A percentile compares a stretch with the other conserved stretches of the same genome.
phyloP scores from a whole-genome alignment of 2,329 filamentous ascomycete genomes.

The Talaromyces piceae region DNA sequence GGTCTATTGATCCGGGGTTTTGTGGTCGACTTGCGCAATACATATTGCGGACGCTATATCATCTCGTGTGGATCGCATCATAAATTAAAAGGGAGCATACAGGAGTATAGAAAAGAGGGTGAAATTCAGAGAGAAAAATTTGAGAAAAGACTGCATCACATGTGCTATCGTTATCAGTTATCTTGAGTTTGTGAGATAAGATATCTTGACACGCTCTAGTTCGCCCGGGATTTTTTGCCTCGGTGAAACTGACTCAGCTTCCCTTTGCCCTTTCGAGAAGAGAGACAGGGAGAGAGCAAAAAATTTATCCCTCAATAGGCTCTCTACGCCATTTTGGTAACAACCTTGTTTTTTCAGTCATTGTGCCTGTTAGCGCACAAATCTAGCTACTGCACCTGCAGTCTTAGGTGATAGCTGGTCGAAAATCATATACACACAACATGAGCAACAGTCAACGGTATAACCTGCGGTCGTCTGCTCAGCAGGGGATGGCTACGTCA shows the following conservation, averaged over 20 bases:
- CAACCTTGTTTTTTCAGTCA: background rate
- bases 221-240: background rate
- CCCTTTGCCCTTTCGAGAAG: no score
- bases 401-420: no score
- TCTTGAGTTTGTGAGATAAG: slow-evolving; percentile 1
- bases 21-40: no score
- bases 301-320: background rate
- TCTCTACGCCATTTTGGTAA: background rate
- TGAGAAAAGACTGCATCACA: no score
- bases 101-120: no score
- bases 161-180: background rate
- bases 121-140: no score
- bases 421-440: background rate
- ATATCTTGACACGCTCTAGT: background rate
- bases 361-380: background rate
- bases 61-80: no score
- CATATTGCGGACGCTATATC: no score
- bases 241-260: background rate
- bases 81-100: no score
- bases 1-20: no score
- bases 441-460: slow-evolving; percentile 9
- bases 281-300: background rate
- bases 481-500: background rate
- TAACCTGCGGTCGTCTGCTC: slow-evolving; percentile 9
- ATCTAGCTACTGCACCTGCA: no score